phyloP scores from a whole-genome alignment of 148 eudicot species.

The Suaeda aralocaspica region DNA sequence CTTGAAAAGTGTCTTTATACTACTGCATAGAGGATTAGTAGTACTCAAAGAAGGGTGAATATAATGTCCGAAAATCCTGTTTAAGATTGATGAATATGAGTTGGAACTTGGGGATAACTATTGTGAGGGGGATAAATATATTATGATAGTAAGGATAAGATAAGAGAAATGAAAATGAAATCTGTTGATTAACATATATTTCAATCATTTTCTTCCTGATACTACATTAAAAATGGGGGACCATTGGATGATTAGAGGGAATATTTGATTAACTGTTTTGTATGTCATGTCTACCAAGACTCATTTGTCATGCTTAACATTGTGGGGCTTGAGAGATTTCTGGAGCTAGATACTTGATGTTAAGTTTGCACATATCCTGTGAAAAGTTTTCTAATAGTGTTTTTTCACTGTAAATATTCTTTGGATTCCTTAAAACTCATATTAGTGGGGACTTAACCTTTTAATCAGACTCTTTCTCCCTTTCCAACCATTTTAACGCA shows the following conservation, averaged over 20 bases:
- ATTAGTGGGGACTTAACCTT: neutral
- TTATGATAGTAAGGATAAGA: neutral
- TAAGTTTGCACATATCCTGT: neutral
- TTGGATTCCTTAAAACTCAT: neutral
- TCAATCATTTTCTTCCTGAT: neutral
- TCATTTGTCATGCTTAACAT: neutral
- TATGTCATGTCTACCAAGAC: neutral
- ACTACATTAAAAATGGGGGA: neutral
- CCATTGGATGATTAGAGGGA: too few relatives aligned
- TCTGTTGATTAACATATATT: neutral
- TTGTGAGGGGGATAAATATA: neutral
- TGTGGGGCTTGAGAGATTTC: neutral
- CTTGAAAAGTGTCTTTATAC: too few relatives aligned
- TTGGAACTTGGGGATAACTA: neutral
- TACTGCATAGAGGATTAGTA: too few relatives aligned
- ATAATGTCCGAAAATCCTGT: too few relatives aligned
- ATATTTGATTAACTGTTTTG: neutral
- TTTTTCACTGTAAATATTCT: neutral
- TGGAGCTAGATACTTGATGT: neutral
- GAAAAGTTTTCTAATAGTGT: neutral
- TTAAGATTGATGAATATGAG: too few relatives aligned
- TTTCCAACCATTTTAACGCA: neutral
- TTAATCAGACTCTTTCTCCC: neutral
- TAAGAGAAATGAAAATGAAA: neutral
- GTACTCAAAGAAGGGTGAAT: too few relatives aligned